Base-by-base conservation (phyloP, 495 filamentous ascomycete genomes). In the Hyphodiscus hymeniophilus region DNA sequence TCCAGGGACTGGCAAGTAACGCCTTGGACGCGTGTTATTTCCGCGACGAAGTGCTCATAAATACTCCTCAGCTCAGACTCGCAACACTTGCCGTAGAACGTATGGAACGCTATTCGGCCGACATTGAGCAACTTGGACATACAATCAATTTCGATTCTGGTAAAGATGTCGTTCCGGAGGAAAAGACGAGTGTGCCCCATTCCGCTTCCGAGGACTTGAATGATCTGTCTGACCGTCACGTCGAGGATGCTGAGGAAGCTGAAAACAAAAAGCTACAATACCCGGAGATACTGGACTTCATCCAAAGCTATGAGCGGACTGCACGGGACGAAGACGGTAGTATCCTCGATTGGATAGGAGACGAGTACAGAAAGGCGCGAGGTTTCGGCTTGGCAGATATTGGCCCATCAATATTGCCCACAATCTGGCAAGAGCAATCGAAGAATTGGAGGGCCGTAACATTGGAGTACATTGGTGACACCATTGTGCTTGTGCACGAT, bases 351-450 rank as follows among this genome's bases (percentile, higher is more conserved):
- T 55, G 52, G 52, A 50, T 67, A 26, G 48, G 34, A 0, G 23
- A 45, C 3, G 26, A 59, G 10, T 61, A 63, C 33, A 17, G 31
- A 0, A 5, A 42, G 17, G 62, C 53, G 16, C 56, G 60, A 13
- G 63, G 58, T 11, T 40, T 63, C 32, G 63, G 62, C 0, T 48
- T 66, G 4, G 55, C 57, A 12, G 55, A 55, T 7, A 54, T 60
- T 45, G 58, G 49, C 39, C 15, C 49, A 30, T 0, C 43, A 38
- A 18, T 67, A 48, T 17, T 59, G 23, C 1, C 56, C 34, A 49
- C 39, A 12, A 24, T 40, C 2, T 52, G 52, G 40, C 31, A 35
- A 42, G 56, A 59, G 40, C 56, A 59, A 32, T 56, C 57, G 36
- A 34, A 43, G 15, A 52, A 54, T 11, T 60, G 57, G 57, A 51